These are phyloP conservation scores for Pseudopyricularia cyperi DNA, from an alignment of 2,329 filamentous ascomycete genomes.

Conservation along the genomic window DNA sequence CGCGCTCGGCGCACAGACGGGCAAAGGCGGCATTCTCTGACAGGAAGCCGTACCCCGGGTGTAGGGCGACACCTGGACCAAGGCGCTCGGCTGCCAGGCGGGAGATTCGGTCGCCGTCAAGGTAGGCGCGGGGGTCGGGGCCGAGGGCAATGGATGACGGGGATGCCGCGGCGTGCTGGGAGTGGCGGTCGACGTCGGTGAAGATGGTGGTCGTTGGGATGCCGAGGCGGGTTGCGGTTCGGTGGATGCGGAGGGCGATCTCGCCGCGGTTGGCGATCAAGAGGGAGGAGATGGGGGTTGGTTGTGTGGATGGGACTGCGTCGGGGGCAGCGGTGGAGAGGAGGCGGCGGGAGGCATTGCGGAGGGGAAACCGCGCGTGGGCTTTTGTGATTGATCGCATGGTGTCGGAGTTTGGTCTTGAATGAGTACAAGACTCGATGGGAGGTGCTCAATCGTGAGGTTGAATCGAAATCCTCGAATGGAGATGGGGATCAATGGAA, in stretches of 20 bases:
- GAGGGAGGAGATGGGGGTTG: conserved; percentile 57
- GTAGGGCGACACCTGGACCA: conserved; percentile 8
- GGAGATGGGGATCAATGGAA: too few relatives aligned
- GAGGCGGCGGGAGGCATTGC: conserved; percentile 1
- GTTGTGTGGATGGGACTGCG: background rate
- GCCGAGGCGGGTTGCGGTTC: conserved; percentile 76
- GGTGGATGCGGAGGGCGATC: conserved; percentile 85
- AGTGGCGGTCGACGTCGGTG: conserved; percentile 76
- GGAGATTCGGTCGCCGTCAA: conserved; percentile 90
- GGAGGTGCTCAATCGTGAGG: too few relatives aligned
- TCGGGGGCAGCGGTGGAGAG: conserved; percentile 2
- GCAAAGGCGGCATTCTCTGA: conserved; percentile 92
- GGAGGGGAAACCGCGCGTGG: conserved; percentile 29
- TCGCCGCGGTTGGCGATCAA: conserved; percentile 95
- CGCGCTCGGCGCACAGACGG: conserved; percentile 73
- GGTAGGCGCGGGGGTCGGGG: conserved; percentile 62
- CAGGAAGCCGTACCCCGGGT: conserved; percentile 89
- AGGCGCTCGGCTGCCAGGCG: conserved; percentile 52
- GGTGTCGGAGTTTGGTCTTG: conserved; percentile 4
- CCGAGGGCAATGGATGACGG: conserved; percentile 77
- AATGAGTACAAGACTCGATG: background rate
- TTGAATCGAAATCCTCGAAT: too few relatives aligned
- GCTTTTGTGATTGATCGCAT: conserved; percentile 45
- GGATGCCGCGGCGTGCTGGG: conserved; percentile 80
- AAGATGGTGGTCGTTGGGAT: conserved; percentile 92